Evolutionary conservation across 2,329 filamentous ascomycete species (phyloP).

Genomic region (Aspergillus ruber): DNA sequence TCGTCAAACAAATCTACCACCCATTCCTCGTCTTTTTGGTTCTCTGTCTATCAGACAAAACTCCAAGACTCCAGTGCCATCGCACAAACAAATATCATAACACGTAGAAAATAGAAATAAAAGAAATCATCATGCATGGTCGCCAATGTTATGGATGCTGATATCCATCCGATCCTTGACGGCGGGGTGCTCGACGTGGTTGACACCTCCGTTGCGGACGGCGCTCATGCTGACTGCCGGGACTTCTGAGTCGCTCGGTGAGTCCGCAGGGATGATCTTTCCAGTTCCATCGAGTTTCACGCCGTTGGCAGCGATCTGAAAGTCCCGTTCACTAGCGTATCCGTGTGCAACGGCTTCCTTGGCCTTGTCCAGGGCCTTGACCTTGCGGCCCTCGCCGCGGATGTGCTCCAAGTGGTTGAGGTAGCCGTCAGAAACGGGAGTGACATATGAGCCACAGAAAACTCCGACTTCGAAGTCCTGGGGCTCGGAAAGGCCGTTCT

Average conservation of each 20-base stretch:
- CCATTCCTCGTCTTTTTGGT: conserved; percentile 10
- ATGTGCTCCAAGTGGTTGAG: conserved; percentile 72
- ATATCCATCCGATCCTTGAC: conserved; percentile 53
- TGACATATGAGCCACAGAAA: conserved; percentile 83
- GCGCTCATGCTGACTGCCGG: conserved; percentile 18
- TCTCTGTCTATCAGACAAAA: not conserved
- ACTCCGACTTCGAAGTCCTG: conserved; percentile 81
- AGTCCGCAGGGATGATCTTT: conserved; percentile 48
- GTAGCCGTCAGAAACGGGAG: conserved; percentile 70
- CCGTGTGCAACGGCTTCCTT: conserved; percentile 60
- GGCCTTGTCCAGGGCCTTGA: conserved; percentile 60
- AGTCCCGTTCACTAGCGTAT: conserved; percentile 53
- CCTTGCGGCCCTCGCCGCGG: conserved; percentile 62
- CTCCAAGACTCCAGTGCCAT: no score
- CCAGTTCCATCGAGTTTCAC: conserved; percentile 52
- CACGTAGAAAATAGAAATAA: not conserved
- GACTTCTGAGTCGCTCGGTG: conserved; percentile 16
- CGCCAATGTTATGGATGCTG: conserved; percentile 52
- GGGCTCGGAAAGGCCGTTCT: conserved; percentile 48
- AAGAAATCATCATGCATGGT: conserved; percentile 30
- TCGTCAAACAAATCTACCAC: conserved; percentile 7
- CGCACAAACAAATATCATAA: no score
- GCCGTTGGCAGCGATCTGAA: conserved; percentile 58
- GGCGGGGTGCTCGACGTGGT: conserved; percentile 32
- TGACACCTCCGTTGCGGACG: conserved; percentile 14